Evolutionary conservation across 1,284 basidiomycete genomes (phyloP).

Genomic region (Ceratobasidium sp.): DNA sequence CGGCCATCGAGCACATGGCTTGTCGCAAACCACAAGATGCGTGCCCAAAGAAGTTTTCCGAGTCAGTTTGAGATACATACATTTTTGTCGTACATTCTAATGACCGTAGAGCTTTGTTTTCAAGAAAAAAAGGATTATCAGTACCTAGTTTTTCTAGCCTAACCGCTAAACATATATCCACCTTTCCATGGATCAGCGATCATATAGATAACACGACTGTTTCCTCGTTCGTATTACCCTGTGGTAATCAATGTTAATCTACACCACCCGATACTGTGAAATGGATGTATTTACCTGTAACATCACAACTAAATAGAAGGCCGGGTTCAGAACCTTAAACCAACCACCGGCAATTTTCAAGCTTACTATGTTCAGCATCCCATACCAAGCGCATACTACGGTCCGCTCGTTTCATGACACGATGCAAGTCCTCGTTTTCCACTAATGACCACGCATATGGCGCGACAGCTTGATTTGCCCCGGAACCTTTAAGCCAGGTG

Average conservation of each 20-base stretch:
- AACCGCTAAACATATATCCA: no score
- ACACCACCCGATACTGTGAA: not conserved
- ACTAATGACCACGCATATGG: conserved; percentile 3
- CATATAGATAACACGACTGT: not conserved
- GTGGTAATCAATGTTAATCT: not conserved
- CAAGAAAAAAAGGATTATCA: no score
- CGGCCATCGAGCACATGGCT: no score
- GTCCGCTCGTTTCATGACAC: not conserved
- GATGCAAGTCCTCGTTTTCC: not conserved
- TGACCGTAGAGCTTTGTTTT: no score
- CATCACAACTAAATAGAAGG: not conserved
- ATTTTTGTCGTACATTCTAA: no score
- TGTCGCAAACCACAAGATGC: no score
- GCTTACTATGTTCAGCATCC: not conserved
- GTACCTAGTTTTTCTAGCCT: no score
- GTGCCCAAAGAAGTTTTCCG: no score
- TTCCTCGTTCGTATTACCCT: not conserved
- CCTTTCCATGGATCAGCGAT: not conserved
- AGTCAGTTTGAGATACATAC: no score
- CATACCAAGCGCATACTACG: not conserved
- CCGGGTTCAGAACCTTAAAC: not conserved
- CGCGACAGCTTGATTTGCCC: not conserved
- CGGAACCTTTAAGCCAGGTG: not conserved
- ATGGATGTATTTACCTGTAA: not conserved
- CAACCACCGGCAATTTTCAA: not conserved